Base-by-base conservation (phyloP, 768 basidiomycete species). In the Psilocybe cubensis region DNA sequence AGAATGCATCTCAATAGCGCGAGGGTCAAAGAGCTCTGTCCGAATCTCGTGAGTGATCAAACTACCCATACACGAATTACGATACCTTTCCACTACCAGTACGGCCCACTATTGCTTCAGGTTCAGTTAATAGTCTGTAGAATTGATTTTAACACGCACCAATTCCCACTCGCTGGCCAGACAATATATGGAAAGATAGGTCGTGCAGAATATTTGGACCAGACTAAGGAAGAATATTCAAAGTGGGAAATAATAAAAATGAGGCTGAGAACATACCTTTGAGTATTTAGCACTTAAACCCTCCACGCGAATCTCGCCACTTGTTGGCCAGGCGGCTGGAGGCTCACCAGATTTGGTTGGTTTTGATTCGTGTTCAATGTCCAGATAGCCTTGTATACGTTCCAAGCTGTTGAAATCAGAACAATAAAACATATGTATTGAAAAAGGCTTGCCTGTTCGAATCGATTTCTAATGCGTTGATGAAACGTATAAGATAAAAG, bases 301-400 rank as follows among this genome's bases (percentile, higher is more conserved):
- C 43, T 86, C 80, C 2, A 83, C 81, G 2, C 73, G 71, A 29
- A 89, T 74, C n/a, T 79, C 72, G 7, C 87, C 87, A 18, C 80
- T 83, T 3, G 81, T 74, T 0, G 88, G 87, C 87, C 88, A 90
- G 51, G 84, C 79, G 1, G 87, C 87, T 0, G 88, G 86, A 2
- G 87, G 88, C 24, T 72, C 70, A n/a, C 82, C 82, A 8, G 66
- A 60, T 12, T 68, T 58, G 0, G 75, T 74, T 1, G 75, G 53
- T 54, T 72, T 70, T 2, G 78, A 77, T 64, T 89, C 86, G 51
- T 84, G 83, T 41, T 87, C 85, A 57, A 87, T 85, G 20, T 74
- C 65, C 17, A 87, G 65, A 65, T 86, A 88, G 0, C 66, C 87
- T 56, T 89, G 82, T 1, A 94, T 86, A 52, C 94, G 88, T 65